Conservation (phyloP, 768 basidiomycete species). For the Leccinum longicurvipes region DNA sequence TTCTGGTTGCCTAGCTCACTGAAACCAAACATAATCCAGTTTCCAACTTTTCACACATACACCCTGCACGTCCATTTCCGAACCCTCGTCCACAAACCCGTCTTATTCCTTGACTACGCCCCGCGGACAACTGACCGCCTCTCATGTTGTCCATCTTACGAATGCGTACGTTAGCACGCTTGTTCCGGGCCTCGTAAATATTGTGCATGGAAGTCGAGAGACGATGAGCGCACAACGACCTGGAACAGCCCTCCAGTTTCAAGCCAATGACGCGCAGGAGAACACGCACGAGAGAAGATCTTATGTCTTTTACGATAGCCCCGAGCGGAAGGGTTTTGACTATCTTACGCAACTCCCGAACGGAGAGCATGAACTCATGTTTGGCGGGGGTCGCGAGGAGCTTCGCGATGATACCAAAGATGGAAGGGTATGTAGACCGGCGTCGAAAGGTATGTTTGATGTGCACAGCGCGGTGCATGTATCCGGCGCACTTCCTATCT, state of each 20-base stretch:
- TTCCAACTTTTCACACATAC: slow-evolving; percentile 45
- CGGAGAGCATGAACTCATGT: slow-evolving; percentile 52
- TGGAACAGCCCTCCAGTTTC: slow-evolving; percentile 33
- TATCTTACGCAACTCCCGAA: slow-evolving; percentile 64
- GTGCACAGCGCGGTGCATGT: slow-evolving; percentile 40
- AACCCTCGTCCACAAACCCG: slow-evolving; percentile 18
- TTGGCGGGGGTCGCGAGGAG: slow-evolving; percentile 56
- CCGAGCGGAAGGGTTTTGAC: slow-evolving; percentile 44
- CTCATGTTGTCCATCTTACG: slow-evolving; percentile 51
- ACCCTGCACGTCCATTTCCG: slow-evolving; percentile 37
- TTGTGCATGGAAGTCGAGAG: slow-evolving; percentile 39
- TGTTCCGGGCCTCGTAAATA: slow-evolving; percentile 38
- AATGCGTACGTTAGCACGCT: slow-evolving; percentile 51
- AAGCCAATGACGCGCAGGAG: slow-evolving; percentile 1
- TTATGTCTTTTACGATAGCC: slow-evolving; percentile 55
- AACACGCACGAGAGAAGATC: slow-evolving; percentile 42
- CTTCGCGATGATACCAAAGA: slow-evolving; percentile 3
- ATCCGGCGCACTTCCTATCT: slow-evolving; percentile 48
- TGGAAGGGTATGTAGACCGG: slow-evolving; percentile 22
- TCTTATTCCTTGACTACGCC: slow-evolving; percentile 42
- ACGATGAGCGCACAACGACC: slow-evolving; percentile 66
- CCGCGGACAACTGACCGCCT: slow-evolving; percentile 38
- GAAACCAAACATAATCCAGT: slow-evolving; percentile 6
- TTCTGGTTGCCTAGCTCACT: slow-evolving; percentile 3
- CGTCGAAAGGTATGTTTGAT: slow-evolving; percentile 30